Conservation (phyloP, 352 stramenopile species). For the Sclerospora graminicola region DNA sequence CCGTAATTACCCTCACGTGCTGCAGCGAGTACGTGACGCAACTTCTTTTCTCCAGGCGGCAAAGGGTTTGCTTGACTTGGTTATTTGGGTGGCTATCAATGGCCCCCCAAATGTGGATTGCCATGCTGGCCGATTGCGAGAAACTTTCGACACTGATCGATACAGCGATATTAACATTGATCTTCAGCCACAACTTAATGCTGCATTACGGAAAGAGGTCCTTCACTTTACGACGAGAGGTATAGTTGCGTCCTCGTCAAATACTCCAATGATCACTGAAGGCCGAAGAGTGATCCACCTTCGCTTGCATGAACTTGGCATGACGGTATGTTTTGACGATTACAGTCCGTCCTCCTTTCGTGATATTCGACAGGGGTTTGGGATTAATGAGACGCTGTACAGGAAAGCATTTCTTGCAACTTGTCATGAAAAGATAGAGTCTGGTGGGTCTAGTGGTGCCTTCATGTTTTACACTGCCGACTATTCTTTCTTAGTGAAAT, state of each 20-base stretch:
- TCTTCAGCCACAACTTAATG: slow-evolving; percentile 78
- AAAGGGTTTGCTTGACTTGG: slow-evolving; percentile 74
- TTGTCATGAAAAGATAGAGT: slow-evolving; percentile 75
- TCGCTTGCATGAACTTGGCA: slow-evolving; percentile 70
- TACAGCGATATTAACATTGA: slow-evolving; percentile 76
- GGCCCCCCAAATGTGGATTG: slow-evolving; percentile 24
- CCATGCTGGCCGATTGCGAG: slow-evolving; percentile 14
- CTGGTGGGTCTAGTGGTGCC: slow-evolving; percentile 72
- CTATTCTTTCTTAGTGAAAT: slow-evolving; percentile 84
- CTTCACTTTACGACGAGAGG: slow-evolving; percentile 83
- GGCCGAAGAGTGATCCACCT: slow-evolving; percentile 51
- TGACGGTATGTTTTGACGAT: slow-evolving; percentile 74
- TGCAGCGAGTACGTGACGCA: slow-evolving; percentile 40
- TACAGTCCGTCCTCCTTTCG: slow-evolving; percentile 63
- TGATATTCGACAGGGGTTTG: slow-evolving; percentile 68
- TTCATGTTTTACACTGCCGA: slow-evolving; percentile 90
- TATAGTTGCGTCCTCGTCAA: slow-evolving; percentile 67
- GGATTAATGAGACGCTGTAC: slow-evolving; percentile 68
- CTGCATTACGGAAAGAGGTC: slow-evolving; percentile 79
- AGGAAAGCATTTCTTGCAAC: slow-evolving; percentile 71
- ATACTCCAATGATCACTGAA: slow-evolving; percentile 38
- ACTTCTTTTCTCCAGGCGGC: slow-evolving; percentile 62
- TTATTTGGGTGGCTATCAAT: slow-evolving; percentile 81
- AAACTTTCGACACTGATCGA: slow-evolving; percentile 34
- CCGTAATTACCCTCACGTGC: slow-evolving; percentile 11